Evolutionary conservation across 208 protist genomes (phyloP).

Genomic region (Leptomonas seymouri): DNA sequence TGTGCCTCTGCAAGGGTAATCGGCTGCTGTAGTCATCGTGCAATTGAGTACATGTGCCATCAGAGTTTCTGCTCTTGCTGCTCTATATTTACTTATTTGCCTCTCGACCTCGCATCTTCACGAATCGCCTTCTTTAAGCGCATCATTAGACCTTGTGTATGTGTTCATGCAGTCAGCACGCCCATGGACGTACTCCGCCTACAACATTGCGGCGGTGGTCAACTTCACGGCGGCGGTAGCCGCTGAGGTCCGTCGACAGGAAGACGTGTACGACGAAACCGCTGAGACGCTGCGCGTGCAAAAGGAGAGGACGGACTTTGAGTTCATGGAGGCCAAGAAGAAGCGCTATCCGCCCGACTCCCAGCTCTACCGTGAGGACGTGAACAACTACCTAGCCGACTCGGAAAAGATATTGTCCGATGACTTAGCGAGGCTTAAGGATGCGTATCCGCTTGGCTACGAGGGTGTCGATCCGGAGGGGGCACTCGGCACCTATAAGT

Average conservation of each 20-base stretch:
- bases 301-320: background rate
- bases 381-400: constrained; percentile 11
- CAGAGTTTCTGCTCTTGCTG: too few relatives aligned
- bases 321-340: background rate
- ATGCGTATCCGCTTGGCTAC: constrained; percentile 2
- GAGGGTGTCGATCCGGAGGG: constrained; percentile 9
- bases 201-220: constrained; percentile 11
- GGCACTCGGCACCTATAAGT: constrained; percentile 17
- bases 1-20: too few relatives aligned
- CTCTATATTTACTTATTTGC: too few relatives aligned
- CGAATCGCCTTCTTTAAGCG: constrained; percentile 9
- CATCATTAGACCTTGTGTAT: background rate
- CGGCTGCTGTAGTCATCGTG: too few relatives aligned
- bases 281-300: constrained; percentile 6
- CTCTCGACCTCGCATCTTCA: background rate
- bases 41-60: too few relatives aligned
- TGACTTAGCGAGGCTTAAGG: constrained; percentile 10
- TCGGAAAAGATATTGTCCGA: constrained; percentile 15
- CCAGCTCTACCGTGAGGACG: constrained; percentile 8
- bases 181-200: constrained; percentile 29
- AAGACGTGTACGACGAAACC: constrained; percentile 34
- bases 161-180: background rate
- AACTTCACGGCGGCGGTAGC: constrained; percentile 23
- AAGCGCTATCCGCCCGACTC: constrained; percentile 12
- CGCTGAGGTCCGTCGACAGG: constrained; percentile 40